These are phyloP conservation scores for Penicillium vulpinum DNA, from an alignment of 2,329 filamentous ascomycete species.

Conservation along the genomic window DNA sequence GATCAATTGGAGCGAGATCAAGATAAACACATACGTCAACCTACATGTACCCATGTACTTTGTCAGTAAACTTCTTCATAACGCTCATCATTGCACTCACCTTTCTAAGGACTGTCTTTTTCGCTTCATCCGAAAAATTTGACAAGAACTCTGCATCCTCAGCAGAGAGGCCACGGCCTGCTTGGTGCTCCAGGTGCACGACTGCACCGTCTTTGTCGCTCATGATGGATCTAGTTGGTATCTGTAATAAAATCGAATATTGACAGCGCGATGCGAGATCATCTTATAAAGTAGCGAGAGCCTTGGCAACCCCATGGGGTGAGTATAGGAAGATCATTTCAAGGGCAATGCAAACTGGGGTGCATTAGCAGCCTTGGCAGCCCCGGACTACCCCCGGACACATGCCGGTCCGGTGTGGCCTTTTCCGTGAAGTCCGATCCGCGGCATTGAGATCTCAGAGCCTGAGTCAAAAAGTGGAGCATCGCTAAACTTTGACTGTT, in stretches of 20 bases:
- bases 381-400: conserved; percentile 6
- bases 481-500: neutral
- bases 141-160: conserved; percentile 34
- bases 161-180: conserved; percentile 3
- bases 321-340: neutral
- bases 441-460: too few species aligned
- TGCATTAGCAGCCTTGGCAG: neutral
- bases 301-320: neutral
- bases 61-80: neutral
- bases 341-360: neutral
- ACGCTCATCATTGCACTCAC: conserved; percentile 4
- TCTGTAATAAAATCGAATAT: neutral
- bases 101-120: conserved; percentile 20
- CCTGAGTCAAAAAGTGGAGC: neutral
- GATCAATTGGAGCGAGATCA: neutral
- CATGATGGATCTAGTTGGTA: neutral
- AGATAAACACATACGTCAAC: neutral
- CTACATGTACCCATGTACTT: neutral
- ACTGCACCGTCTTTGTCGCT: conserved; percentile 12
- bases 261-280: neutral
- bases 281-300: neutral
- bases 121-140: conserved; percentile 28
- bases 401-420: neutral
- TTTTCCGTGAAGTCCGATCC: conserved; percentile 8
- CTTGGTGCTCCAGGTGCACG: conserved; percentile 15